Percentiles rank a stretch among this genome's conserved stretches.
These are phyloP conservation scores for Linum tenue DNA, from an alignment of 345 rosid genomes.

Conservation along the genomic window DNA sequence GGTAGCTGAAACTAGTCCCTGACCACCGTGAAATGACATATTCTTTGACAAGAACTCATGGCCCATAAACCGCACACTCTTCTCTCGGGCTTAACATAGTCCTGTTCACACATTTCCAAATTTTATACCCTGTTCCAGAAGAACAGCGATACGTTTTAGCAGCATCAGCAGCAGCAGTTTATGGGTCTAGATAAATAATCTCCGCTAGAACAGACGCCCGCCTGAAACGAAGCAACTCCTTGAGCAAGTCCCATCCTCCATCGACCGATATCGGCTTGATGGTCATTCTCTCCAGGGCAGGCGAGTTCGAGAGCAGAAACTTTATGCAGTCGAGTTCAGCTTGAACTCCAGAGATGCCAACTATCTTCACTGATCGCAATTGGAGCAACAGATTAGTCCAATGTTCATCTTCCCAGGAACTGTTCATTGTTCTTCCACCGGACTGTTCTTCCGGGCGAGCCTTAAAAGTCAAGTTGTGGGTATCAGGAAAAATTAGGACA, in stretches of 20 bases:
- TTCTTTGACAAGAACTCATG: no score
- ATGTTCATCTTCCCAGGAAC: conserved; percentile 39
- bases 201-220: conserved; percentile 48
- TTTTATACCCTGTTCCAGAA: background rate
- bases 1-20: no score
- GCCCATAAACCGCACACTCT: no score
- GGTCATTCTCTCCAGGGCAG: conserved; percentile 19
- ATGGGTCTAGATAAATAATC: conserved; percentile 45
- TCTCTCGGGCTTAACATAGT: no score
- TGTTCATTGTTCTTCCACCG: conserved; percentile 10
- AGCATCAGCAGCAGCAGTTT: conserved; percentile 3
- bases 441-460: conserved; percentile 15
- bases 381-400: conserved; percentile 17
- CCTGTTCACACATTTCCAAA: background rate
- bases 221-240: conserved; percentile 48
- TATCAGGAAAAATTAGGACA: background rate
- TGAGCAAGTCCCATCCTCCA: conserved; percentile 42
- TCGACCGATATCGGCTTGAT: conserved; percentile 32
- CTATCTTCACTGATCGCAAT: conserved; percentile 17
- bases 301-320: conserved; percentile 21
- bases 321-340: conserved; percentile 21
- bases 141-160: background rate
- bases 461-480: conserved; percentile 6
- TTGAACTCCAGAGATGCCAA: conserved; percentile 16
- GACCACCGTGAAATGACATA: no score